Percentiles rank a stretch among this genome's conserved stretches.
Evolutionary conservation across 768 basidiomycete species (phyloP).

Genomic region (Trametes meyenii): DNA sequence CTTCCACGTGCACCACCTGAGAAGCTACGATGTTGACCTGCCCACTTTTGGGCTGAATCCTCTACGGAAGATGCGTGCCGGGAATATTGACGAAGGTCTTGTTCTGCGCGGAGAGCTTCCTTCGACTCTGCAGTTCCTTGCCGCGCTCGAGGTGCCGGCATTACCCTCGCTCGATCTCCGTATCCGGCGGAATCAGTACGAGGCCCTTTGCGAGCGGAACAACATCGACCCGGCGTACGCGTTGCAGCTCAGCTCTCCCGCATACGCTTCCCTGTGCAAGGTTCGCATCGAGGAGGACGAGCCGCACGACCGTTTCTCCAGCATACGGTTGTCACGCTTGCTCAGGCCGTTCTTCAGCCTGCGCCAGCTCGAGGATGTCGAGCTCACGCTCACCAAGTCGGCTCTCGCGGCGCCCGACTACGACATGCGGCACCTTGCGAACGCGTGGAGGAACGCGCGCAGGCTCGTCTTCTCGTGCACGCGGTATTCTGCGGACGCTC

Average conservation of each 20-base stretch:
- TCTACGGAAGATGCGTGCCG: not conserved
- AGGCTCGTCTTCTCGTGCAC: constrained; percentile 8
- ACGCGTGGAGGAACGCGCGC: not conserved
- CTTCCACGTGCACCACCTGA: not conserved
- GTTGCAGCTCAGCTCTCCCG: not conserved
- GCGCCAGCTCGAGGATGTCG: constrained; percentile 11
- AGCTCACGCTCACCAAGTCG: constrained; percentile 4
- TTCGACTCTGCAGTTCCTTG: constrained; percentile 4
- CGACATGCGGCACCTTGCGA: not conserved
- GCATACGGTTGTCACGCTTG: not conserved
- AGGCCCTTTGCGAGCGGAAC: not conserved
- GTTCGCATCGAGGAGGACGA: constrained; percentile 5
- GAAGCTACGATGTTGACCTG: constrained; percentile 7
- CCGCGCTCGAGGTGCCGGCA: not conserved
- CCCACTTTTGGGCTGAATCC: not conserved
- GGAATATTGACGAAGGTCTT: not conserved
- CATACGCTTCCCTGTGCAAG: not conserved
- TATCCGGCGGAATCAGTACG: constrained; percentile 11
- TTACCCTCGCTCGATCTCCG: not conserved
- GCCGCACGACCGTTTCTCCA: not conserved
- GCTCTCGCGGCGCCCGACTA: not conserved
- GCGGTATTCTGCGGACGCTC: not conserved
- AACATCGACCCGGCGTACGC: constrained; percentile 4
- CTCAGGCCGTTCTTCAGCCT: constrained; percentile 7
- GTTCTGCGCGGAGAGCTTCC: constrained; percentile 13